Evolutionary conservation across 176 grass and related monocot genomes (phyloP).

Genomic region (Areca catechu): DNA sequence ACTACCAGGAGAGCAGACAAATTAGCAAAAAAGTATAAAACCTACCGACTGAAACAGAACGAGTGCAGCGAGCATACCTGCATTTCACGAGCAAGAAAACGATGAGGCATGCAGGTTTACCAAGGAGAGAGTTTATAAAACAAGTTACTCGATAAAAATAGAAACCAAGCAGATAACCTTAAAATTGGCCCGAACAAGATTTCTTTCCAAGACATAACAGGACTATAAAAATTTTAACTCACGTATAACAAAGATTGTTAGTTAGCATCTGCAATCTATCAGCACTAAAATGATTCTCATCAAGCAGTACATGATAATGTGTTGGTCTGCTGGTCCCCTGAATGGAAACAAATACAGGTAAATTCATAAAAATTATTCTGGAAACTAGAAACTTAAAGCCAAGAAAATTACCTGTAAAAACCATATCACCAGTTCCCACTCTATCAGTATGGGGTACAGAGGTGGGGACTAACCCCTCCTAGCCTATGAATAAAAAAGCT

Average conservation of each 20-base stretch:
- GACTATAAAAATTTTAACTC: conserved; percentile 1
- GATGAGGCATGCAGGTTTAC: neutral
- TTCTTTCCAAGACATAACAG: no score
- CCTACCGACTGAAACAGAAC: conserved; percentile 76
- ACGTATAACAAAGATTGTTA: conserved; percentile 90
- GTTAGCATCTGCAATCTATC: conserved; percentile 61
- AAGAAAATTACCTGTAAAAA: no score
- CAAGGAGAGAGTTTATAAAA: no score
- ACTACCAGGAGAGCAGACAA: neutral
- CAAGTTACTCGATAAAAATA: no score
- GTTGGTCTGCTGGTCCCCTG: conserved; percentile 73
- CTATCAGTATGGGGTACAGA: neutral
- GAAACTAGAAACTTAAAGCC: no score
- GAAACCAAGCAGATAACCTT: no score
- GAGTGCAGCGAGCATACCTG: conserved; percentile 83
- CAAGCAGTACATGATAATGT: conserved; percentile 69
- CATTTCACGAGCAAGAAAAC: conserved; percentile 14
- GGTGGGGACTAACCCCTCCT: no score
- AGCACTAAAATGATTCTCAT: conserved; percentile 64
- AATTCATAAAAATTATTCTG: no score
- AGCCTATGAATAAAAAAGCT: no score
- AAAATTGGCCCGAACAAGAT: no score
- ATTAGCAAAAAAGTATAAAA: neutral
- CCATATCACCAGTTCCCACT: no score
- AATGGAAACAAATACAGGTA: neutral